A percentile compares a stretch with the other conserved stretches of the same genome.
Conservation (phyloP, 1,284 basidiomycete species). For the Pseudozyma tsukubaensis region DNA sequence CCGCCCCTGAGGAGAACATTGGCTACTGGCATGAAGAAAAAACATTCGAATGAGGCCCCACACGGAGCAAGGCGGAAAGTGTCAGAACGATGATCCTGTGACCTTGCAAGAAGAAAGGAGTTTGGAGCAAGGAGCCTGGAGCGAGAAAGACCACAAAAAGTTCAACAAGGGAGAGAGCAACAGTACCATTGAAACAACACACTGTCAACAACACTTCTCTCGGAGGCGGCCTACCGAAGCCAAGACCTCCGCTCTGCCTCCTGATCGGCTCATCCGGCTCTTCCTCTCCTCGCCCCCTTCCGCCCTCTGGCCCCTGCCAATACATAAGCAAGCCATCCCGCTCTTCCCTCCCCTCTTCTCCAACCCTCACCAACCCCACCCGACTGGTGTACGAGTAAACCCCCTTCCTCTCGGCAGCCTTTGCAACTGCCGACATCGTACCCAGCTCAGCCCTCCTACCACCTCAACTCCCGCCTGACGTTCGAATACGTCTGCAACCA, state of each 20-base stretch:
- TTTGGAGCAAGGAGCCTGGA: no score
- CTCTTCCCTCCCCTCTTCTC: not conserved
- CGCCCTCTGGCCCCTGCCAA: not conserved
- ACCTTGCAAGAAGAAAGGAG: no score
- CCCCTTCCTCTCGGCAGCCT: not conserved
- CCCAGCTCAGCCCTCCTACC: not conserved
- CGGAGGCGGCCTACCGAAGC: no score
- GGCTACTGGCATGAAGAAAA: not conserved
- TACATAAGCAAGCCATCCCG: conserved; percentile 19
- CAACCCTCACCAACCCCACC: not conserved
- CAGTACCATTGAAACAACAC: not conserved
- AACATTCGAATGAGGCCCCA: conserved; percentile 9
- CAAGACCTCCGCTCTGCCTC: not conserved
- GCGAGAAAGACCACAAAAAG: not conserved
- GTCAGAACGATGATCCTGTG: no score
- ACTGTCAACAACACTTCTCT: not conserved
- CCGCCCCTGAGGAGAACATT: not conserved
- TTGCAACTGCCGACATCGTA: not conserved
- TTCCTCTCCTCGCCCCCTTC: not conserved
- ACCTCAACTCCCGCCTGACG: not conserved
- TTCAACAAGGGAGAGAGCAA: not conserved
- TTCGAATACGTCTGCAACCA: not conserved
- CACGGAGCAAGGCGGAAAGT: conserved; percentile 1
- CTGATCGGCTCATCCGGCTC: conserved; percentile 21
- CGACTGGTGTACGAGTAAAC: conserved; percentile 1